A percentile compares a stretch with the other conserved stretches of the same genome.
These are phyloP conservation scores for Rhododendron henanense DNA, from an alignment of 148 eudicot species.

Conservation along the genomic window DNA sequence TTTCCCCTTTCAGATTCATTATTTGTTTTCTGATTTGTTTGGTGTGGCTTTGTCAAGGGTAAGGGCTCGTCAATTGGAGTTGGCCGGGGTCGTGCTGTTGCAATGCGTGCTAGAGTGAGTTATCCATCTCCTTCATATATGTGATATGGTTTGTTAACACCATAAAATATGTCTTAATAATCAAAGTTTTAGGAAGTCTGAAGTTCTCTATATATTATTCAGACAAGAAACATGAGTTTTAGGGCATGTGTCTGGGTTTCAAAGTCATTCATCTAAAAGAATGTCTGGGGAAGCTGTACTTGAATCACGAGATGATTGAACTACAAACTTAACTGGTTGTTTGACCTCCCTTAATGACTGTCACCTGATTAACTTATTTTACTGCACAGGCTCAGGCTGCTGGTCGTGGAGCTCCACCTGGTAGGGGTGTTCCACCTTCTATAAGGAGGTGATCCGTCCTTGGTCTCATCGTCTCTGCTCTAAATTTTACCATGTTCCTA, in stretches of 20 bases:
- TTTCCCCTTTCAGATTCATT: neutral
- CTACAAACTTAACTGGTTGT: neutral
- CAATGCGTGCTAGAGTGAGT: constrained; percentile 81
- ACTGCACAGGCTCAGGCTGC: constrained; percentile 63
- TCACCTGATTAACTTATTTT: neutral
- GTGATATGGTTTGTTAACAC: neutral
- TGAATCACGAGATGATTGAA: neutral
- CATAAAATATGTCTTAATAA: neutral
- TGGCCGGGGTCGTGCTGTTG: constrained; percentile 24
- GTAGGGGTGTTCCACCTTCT: constrained; percentile 68
- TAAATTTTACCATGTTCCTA: neutral
- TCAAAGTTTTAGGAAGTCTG: neutral
- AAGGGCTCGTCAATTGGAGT: constrained; percentile 94
- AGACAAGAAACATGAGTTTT: neutral
- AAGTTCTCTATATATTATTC: neutral
- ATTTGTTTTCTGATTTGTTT: constrained; percentile 10
- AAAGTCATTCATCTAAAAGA: neutral
- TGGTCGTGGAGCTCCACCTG: constrained; percentile 70
- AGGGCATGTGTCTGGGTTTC: neutral
- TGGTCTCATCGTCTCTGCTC: neutral
- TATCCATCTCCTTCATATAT: neutral
- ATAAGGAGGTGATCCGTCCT: constrained; percentile 47
- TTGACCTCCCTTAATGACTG: neutral
- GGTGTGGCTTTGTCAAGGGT: constrained; percentile 43
- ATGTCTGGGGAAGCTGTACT: neutral